Conservation (phyloP, 805 yeast species). For the Hanseniaspora occidentalis region DNA sequence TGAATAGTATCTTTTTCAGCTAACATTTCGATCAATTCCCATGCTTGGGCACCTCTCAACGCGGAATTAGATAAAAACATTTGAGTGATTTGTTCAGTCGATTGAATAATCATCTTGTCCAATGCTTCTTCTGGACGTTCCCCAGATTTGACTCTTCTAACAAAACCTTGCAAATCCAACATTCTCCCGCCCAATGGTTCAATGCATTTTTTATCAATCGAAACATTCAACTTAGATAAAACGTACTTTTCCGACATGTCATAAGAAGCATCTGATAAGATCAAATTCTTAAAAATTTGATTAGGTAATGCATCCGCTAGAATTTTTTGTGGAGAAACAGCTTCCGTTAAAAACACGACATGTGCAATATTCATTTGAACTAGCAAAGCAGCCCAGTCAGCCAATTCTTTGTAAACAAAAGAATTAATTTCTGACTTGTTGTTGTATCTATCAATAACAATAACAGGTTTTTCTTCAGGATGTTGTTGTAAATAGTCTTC, state of each 20-base stretch:
- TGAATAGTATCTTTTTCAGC: conserved; percentile 34
- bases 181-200: conserved; percentile 89
- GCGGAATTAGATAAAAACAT: conserved; percentile 44
- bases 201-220: conserved; percentile 26
- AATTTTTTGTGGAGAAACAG: conserved; percentile 60
- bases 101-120: conserved; percentile 66
- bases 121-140: conserved; percentile 71
- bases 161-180: conserved; percentile 84
- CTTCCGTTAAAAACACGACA: conserved; percentile 79
- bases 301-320: conserved; percentile 69
- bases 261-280: conserved; percentile 70
- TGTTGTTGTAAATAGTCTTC: conserved; percentile 77
- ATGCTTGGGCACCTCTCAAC: conserved; percentile 71
- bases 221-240: conserved; percentile 34
- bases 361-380: conserved; percentile 75
- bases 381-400: conserved; percentile 81
- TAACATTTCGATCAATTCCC: conserved; percentile 65
- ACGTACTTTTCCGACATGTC: conserved; percentile 63
- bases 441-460: conserved; percentile 66
- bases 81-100: conserved; percentile 80
- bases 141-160: conserved; percentile 78
- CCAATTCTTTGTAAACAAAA: conserved; percentile 57
- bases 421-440: conserved; percentile 48
- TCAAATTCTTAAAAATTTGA: conserved; percentile 66
- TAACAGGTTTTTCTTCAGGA: conserved; percentile 75